Evolutionary conservation across 805 yeast genomes (phyloP).

Genomic region (Millerozyma acaciae): DNA sequence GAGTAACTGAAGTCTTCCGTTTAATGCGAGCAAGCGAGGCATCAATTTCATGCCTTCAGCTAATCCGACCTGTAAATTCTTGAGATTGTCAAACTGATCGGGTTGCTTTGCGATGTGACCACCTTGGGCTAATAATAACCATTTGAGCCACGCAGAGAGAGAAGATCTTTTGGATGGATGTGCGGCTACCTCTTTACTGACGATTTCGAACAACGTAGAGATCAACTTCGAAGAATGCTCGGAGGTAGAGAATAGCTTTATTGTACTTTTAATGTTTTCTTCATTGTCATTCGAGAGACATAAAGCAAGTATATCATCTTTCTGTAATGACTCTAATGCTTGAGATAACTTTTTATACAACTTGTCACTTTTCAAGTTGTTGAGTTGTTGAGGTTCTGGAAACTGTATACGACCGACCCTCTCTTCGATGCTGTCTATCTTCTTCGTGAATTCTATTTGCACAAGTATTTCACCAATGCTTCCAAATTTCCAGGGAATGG

Average conservation of each 20-base stretch:
- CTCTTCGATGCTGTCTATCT: slow-evolving; percentile 17
- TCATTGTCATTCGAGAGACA: slow-evolving; percentile 29
- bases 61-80: slow-evolving; percentile 55
- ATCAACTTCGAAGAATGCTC: slow-evolving; percentile 26
- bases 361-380: slow-evolving; percentile 21
- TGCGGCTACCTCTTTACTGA: slow-evolving; percentile 24
- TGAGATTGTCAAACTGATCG: slow-evolving; percentile 52
- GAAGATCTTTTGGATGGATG: slow-evolving; percentile 25
- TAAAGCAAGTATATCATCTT: slow-evolving; percentile 17
- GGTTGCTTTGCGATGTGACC: slow-evolving; percentile 53
- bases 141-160: slow-evolving; percentile 68
- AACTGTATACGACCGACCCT: slow-evolving; percentile 9
- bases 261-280: slow-evolving; percentile 24
- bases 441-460: slow-evolving; percentile 10
- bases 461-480: slow-evolving; percentile 11
- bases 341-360: slow-evolving; percentile 15
- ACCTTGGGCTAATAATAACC: slow-evolving; percentile 70
- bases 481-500: slow-evolving; percentile 11
- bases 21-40: slow-evolving; percentile 69
- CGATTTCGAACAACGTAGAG: slow-evolving; percentile 22
- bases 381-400: slow-evolving; percentile 10
- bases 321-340: slow-evolving; percentile 9
- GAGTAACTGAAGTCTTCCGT: slow-evolving; percentile 79
- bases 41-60: slow-evolving; percentile 53
- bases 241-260: slow-evolving; percentile 32